Base-by-base conservation (phyloP, 768 basidiomycete genomes). In the Leccinum longicurvipes region DNA sequence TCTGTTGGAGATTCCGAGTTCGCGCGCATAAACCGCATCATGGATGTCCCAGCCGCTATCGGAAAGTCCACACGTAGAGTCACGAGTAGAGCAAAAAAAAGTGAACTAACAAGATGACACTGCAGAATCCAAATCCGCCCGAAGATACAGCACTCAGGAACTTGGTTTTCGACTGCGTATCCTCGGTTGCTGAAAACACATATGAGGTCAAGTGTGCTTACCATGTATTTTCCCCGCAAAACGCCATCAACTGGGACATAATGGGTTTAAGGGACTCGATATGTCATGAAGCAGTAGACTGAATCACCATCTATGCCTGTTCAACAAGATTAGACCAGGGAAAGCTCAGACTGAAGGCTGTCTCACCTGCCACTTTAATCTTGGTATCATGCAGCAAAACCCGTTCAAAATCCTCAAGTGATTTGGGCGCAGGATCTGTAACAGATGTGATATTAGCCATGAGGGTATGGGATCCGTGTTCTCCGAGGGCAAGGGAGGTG, bases 181-280 rank as follows among this genome's bases (percentile, higher is more conserved):
- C n/a, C 36, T 60, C 34, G 53, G 58, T 56, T 55, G 53, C 61
- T 19, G 44, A 47, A 28, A 32, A 27, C n/a, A 32, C 1, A 31
- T 14, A 21, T 29, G 10, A 27, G 52, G 32, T 44, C 45, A 15
- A 17, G 14, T 11, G 2, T 21, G 50, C 77, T 45, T 62, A 88
- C 90, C 89, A 93, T 91, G 67, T 87, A 90, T 73, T 98, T 98
- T n/a, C 96, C 96, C 29, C 96, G 81, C 15, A 97, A 78, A 11
- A 98, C 85, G 27, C 96, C 96, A 72, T 98, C 96, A 32, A 95
- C 93, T 94, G 60, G 42, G 25, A 41, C 24, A 53, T 14, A 49
- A 42, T 14, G 36, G 2, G 6, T 8, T 58, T 60, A 41, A 67
- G 36, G 21, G 51, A 42, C 29, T 42, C 21, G 44, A 24, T 32